These are phyloP conservation scores for Picea abies DNA, from an alignment of 83 land plant genomes.

Conservation along the genomic window DNA sequence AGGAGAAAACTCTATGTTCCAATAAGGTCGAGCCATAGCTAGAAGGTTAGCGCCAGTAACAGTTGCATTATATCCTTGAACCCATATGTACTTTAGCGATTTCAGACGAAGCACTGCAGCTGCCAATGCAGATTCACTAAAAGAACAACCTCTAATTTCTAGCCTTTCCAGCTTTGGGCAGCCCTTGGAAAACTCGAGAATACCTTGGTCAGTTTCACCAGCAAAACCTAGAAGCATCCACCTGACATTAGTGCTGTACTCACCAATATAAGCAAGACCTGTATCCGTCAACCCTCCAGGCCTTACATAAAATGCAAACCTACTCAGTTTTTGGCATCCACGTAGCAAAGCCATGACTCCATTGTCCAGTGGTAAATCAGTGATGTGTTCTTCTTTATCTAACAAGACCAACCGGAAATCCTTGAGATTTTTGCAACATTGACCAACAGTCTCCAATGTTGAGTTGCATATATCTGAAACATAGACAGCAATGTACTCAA, in stretches of 20 bases:
- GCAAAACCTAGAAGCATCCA: slow-evolving; percentile 85
- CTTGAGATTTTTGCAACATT: slow-evolving; percentile 48
- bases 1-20: slow-evolving; percentile 71
- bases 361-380: slow-evolving; percentile 88
- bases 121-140: slow-evolving; percentile 78
- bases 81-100: slow-evolving; percentile 89
- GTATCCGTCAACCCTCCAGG: slow-evolving; percentile 81
- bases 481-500: slow-evolving; percentile 76
- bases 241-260: slow-evolving; percentile 65
- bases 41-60: slow-evolving; percentile 48
- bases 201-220: slow-evolving; percentile 74
- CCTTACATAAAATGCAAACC: slow-evolving; percentile 75
- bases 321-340: slow-evolving; percentile 63
- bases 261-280: slow-evolving; percentile 80
- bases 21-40: slow-evolving; percentile 64
- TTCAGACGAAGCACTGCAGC: slow-evolving; percentile 46
- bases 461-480: slow-evolving; percentile 79
- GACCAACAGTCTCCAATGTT: slow-evolving; percentile 64
- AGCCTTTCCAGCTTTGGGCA: slow-evolving; percentile 75
- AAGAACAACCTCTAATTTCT: slow-evolving; percentile 83
- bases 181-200: slow-evolving; percentile 64
- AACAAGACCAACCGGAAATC: slow-evolving; percentile 90
- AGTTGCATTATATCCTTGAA: slow-evolving; percentile 71
- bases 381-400: slow-evolving; percentile 41
- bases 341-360: slow-evolving; percentile 68